Conservation (phyloP, 495 filamentous ascomycete species). For the Hypoxylon subgilvum region DNA sequence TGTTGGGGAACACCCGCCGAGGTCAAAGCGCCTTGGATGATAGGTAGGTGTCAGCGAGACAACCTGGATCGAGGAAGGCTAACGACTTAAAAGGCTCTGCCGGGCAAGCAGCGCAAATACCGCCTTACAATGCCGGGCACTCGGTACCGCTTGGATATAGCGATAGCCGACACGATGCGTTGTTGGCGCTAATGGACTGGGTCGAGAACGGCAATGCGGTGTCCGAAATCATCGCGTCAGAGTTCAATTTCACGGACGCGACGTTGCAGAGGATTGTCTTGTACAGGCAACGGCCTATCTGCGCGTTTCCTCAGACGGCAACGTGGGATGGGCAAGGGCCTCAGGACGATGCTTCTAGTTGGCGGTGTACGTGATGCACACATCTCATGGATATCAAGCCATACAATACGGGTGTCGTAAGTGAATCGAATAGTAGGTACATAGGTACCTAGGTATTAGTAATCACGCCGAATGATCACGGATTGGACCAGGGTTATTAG, state of each 20-base stretch:
- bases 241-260: conserved; percentile 43
- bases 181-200: conserved; percentile 60
- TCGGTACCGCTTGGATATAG: conserved; percentile 49
- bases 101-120: conserved; percentile 43
- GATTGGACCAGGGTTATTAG: no score
- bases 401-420: no score
- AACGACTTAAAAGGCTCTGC: no score
- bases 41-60: no score
- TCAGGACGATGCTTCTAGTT: conserved; percentile 37
- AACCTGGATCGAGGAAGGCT: no score
- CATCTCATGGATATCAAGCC: no score
- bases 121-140: conserved; percentile 34
- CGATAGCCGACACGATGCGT: conserved; percentile 52
- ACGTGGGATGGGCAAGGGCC: conserved; percentile 24
- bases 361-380: conserved; percentile 28
- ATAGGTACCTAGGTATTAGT: no score
- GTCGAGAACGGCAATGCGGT: conserved; percentile 53
- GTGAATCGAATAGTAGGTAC: no score
- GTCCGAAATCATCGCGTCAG: conserved; percentile 48
- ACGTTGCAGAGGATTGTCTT: conserved; percentile 39
- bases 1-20: conserved; percentile 42
- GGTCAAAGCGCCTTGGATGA: conserved; percentile 55
- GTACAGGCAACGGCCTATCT: conserved; percentile 50
- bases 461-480: no score
- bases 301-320: conserved; percentile 46